A percentile compares a stretch with the other conserved stretches of the same genome.
Evolutionary conservation across 2,329 filamentous ascomycete species (phyloP).

Genomic region (Rachicladosporium sp.): DNA sequence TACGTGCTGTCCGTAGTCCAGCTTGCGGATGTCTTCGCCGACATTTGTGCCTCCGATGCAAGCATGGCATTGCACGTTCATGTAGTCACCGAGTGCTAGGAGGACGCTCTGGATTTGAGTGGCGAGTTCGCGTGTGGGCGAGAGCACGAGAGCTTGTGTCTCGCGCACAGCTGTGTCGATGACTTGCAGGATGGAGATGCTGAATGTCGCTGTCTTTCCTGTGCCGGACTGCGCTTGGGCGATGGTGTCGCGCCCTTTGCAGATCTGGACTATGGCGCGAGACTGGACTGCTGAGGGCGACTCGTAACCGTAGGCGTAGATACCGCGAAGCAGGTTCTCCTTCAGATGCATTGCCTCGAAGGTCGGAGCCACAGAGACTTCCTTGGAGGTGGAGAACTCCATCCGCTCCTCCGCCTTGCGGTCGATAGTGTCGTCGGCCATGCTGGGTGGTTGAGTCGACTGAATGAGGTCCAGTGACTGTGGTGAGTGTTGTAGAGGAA

Average conservation of each 20-base stretch:
- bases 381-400: constrained; percentile 96
- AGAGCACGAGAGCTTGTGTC: constrained; percentile 96
- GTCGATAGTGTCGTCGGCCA: constrained; percentile 81
- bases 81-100: constrained; percentile 97
- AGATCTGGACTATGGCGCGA: constrained; percentile 95
- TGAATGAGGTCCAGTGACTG: constrained; percentile 1
- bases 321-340: constrained; percentile 89
- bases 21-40: constrained; percentile 96
- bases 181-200: constrained; percentile 97
- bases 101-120: constrained; percentile 99
- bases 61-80: constrained; percentile 97
- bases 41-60: constrained; percentile 98
- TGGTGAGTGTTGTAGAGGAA: background rate
- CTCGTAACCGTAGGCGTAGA: constrained; percentile 98
- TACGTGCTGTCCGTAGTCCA: constrained; percentile 90
- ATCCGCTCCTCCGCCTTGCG: constrained; percentile 90
- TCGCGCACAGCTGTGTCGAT: constrained; percentile 89
- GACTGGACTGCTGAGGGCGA: constrained; percentile 96
- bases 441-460: constrained; percentile 33
- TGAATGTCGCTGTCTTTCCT: constrained; percentile 99
- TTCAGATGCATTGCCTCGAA: constrained; percentile 87
- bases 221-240: constrained; percentile 98
- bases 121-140: constrained; percentile 94
- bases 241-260: constrained; percentile 97
- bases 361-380: constrained; percentile 87